These are phyloP conservation scores for Polytrichum commune DNA, from an alignment of 225 moss, liverwort and hornwort species.

Conservation along the genomic window DNA sequence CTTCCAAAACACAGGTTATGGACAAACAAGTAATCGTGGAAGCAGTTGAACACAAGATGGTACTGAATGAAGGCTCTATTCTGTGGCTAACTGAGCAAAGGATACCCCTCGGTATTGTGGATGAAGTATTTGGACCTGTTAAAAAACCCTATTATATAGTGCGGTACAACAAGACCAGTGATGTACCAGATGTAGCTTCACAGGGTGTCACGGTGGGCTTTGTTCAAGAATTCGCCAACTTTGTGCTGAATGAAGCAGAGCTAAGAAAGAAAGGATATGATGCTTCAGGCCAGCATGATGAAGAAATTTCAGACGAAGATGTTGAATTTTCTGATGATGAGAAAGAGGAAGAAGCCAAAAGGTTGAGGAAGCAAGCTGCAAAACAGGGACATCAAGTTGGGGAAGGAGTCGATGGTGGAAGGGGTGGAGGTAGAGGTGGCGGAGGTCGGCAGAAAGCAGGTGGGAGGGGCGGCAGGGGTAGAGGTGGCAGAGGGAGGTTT, in stretches of 20 bases:
- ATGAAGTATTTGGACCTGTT: constrained; percentile 95
- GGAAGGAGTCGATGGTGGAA: constrained; percentile 21
- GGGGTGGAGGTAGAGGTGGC: constrained; percentile 36
- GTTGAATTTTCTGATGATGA: constrained; percentile 93
- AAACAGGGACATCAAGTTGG: constrained; percentile 39
- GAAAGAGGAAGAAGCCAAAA: constrained; percentile 80
- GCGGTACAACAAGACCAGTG: constrained; percentile 70
- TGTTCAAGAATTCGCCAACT: constrained; percentile 76
- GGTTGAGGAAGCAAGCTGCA: constrained; percentile 40
- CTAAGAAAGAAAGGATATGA: constrained; percentile 88
- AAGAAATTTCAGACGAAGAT: constrained; percentile 86
- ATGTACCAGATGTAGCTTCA: constrained; percentile 67
- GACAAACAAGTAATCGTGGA: constrained; percentile 75
- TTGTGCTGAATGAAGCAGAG: constrained; percentile 76
- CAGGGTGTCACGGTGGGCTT: constrained; percentile 75
- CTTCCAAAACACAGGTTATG: constrained; percentile 58
- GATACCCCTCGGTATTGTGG: constrained; percentile 73
- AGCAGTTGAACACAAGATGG: constrained; percentile 54
- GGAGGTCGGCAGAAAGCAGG: constrained; percentile 41
- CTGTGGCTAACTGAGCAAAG: constrained; percentile 83
- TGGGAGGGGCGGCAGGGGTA: constrained; percentile 48
- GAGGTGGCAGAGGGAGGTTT: constrained; percentile 59
- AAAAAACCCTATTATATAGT: constrained; percentile 86
- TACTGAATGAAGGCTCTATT: constrained; percentile 83
- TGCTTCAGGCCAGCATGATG: constrained; percentile 90